Base-by-base conservation (phyloP, 257 asterid genomes). In the Agastache rugosa region DNA sequence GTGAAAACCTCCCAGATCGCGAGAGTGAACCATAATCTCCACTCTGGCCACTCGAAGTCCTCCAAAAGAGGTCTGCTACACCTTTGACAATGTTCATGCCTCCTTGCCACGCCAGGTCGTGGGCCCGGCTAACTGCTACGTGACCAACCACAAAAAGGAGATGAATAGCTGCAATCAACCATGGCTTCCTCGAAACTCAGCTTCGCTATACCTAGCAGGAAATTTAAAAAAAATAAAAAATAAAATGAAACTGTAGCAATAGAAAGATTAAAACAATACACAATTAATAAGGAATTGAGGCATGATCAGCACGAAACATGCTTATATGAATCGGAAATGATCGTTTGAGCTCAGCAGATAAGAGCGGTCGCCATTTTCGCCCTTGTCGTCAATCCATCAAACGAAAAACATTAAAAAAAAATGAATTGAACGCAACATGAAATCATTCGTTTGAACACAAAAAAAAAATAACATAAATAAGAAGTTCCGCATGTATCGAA, bases 21-120 rank as follows among this genome's bases (percentile, higher is more conserved):
- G 87, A 73, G 71, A 76, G 81, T 34, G 91, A 59, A 65, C 80
- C 75, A 72, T 78, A 70, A 54, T 90, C 97, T 47, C 85, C 89
- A 84, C 78, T 86, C 62, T 87, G 94, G 75, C 85, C 90, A 83
- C 83, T 76, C 9, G 98, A 90, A 50, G 86, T 73, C 89, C 93
- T 85, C 83, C 97, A 85, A 69, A 94, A 83, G 83, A 94, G 93
- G 77, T 88, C 97, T n/a, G 98, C 97, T 10, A 92, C 97, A 64
- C 99, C 99, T 87, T 84, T 92, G 20, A 94, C 99, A 42, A 92
- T 84, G 77, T 94, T 92, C 99, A 94, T 94, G 77, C 75, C 89
- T 78, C 85, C 85, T 80, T 67, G 69, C 73, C 81, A 70, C 39
- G 53, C 77, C 44, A 53, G 60, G 73, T 82, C 22, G 80, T 65